Conservation (phyloP, 345 rosid genomes). For the Populus alba region DNA sequence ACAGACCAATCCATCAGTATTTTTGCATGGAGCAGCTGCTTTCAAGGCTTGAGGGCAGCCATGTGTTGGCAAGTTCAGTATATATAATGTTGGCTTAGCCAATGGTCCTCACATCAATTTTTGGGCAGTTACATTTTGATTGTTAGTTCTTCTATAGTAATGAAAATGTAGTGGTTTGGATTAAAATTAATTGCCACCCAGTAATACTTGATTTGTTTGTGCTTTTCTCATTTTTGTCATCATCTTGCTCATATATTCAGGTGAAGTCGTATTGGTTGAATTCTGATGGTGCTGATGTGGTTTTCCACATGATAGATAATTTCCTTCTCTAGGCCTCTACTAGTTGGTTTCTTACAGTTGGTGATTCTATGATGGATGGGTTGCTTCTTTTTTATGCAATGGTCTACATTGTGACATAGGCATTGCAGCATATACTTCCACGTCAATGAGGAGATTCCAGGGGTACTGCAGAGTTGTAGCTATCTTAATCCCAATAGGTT, state of each 20-base stretch:
- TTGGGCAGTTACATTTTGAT: too few relatives aligned
- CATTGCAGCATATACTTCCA: neutral
- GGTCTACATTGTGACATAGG: slow-evolving; percentile 11
- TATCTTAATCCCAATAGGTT: neutral
- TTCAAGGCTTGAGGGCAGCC: too few relatives aligned
- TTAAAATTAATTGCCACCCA: neutral
- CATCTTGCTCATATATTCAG: slow-evolving; percentile 40
- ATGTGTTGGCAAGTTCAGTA: too few relatives aligned
- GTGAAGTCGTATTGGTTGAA: slow-evolving; percentile 87
- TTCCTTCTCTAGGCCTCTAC: slow-evolving; percentile 51
- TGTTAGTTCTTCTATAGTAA: neutral
- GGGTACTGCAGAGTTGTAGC: slow-evolving; percentile 3
- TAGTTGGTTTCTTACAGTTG: neutral
- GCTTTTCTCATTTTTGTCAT: neutral
- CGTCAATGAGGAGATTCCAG: neutral
- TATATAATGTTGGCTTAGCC: too few relatives aligned
- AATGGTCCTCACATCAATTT: too few relatives aligned
- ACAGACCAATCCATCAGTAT: too few relatives aligned
- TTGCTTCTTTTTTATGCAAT: slow-evolving; percentile 13
- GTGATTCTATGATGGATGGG: slow-evolving; percentile 7
- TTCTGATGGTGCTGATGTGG: slow-evolving; percentile 91
- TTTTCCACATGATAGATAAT: slow-evolving; percentile 83
- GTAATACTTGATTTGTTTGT: neutral
- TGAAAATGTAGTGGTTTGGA: neutral
- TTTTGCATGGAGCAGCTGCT: too few relatives aligned